These are phyloP conservation scores for Neurospora africana DNA, from an alignment of 495 filamentous ascomycete genomes.

Conservation along the genomic window DNA sequence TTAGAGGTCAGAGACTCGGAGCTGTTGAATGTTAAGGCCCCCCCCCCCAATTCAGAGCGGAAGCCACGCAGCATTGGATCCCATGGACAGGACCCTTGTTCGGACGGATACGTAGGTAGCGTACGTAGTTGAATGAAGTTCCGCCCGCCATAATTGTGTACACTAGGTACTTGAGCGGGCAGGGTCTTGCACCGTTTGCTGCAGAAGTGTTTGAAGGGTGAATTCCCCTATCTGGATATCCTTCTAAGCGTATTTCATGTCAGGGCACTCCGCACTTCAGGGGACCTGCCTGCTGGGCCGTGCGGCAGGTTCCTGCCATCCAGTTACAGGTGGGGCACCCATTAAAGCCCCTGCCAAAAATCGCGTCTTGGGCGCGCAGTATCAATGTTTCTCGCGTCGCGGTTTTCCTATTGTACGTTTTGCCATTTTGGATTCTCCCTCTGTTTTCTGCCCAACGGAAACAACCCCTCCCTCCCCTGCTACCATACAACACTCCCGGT, in stretches of 20 bases:
- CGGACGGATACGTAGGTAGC: background rate
- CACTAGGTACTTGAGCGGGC: background rate
- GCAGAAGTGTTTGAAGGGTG: background rate
- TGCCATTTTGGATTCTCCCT: background rate
- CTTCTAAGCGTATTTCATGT: background rate
- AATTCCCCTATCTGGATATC: background rate
- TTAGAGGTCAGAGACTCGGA: background rate
- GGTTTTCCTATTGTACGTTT: slow-evolving; percentile 1
- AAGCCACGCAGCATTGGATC: background rate
- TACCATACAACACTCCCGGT: background rate
- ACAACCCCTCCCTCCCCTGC: background rate
- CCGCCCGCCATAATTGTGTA: background rate
- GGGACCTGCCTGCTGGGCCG: background rate
- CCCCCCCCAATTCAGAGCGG: background rate
- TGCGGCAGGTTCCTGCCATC: background rate
- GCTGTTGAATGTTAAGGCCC: background rate
- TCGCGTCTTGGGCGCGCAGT: slow-evolving; percentile 9
- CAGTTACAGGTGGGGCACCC: slow-evolving; percentile 4
- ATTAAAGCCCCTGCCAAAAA: slow-evolving; percentile 20
- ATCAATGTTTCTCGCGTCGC: slow-evolving; percentile 4
- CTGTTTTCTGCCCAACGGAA: background rate
- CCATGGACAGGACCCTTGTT: background rate
- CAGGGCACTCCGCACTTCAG: background rate
- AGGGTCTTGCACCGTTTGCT: background rate
- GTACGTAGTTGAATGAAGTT: background rate